These are phyloP conservation scores for Termitomyces sp. DNA, from an alignment of 768 basidiomycete species.

Conservation along the genomic window DNA sequence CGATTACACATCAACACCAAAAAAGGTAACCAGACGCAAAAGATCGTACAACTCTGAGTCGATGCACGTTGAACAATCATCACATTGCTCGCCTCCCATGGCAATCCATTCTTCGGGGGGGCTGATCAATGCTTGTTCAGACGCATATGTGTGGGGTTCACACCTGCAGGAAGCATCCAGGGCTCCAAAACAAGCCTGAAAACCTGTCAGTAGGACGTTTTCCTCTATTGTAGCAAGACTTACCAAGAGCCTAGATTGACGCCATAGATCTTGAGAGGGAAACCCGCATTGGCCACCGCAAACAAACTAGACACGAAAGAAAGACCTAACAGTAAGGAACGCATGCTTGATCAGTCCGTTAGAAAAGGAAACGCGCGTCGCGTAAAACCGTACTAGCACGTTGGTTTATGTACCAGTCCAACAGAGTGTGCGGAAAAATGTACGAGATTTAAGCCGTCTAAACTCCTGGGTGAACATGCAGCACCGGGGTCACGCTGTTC, in stretches of 20 bases:
- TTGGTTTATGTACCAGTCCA: background rate
- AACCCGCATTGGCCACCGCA: conserved; percentile 13
- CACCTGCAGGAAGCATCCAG: conserved; percentile 80
- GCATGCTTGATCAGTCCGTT: conserved; percentile 1
- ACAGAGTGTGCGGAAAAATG: background rate
- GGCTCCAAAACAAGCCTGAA: conserved; percentile 67
- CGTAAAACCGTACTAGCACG: background rate
- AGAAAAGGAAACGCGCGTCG: conserved; percentile 4
- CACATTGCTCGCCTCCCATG: conserved; percentile 68
- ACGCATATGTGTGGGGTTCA: background rate
- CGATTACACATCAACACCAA: background rate
- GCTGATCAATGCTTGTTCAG: background rate
- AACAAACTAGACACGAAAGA: conserved; percentile 6
- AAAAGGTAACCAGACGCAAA: background rate
- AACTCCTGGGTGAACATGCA: conserved; percentile 6
- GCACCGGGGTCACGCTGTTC: conserved; percentile 9
- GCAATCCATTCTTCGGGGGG: conserved; percentile 53
- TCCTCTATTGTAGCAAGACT: conserved; percentile 3
- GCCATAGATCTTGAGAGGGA: conserved; percentile 22
- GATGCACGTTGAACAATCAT: conserved; percentile 59
- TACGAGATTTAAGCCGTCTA: background rate
- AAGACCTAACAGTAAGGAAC: conserved; percentile 5
- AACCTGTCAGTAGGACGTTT: background rate
- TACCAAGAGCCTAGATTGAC: conserved; percentile 34
- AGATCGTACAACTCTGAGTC: conserved; percentile 56